These are phyloP conservation scores for Mortierella sp. DNA, from an alignment of 371 early-diverging fungal genomes.

Conservation along the genomic window DNA sequence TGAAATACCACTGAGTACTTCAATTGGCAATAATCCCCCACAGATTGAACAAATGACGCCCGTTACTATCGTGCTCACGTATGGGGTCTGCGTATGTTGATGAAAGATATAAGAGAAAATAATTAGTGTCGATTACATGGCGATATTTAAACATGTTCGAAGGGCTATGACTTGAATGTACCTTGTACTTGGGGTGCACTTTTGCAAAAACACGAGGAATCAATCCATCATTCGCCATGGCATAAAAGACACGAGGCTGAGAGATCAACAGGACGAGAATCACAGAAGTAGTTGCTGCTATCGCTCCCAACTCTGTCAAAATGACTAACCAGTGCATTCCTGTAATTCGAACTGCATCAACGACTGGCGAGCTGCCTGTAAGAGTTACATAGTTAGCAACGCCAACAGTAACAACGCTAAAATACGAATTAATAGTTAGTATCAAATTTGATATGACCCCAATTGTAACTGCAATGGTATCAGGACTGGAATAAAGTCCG, in stretches of 20 bases:
- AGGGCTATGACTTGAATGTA: not conserved
- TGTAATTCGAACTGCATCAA: constrained; percentile 70
- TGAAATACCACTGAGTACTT: constrained; percentile 87
- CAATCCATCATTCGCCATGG: constrained; percentile 91
- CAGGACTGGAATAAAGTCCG: not conserved
- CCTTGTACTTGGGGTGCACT: constrained; percentile 64
- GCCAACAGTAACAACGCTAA: constrained; percentile 83
- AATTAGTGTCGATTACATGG: not conserved
- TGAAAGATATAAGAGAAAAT: constrained; percentile 58
- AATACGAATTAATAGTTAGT: not conserved
- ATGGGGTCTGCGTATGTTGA: constrained; percentile 78
- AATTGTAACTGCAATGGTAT: too few species aligned
- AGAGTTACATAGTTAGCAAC: constrained; percentile 72
- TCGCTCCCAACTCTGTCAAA: constrained; percentile 80
- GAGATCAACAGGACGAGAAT: constrained; percentile 80
- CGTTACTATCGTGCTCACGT: constrained; percentile 75
- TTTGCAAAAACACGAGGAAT: constrained; percentile 80
- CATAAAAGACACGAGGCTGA: constrained; percentile 91
- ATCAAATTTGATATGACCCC: not conserved
- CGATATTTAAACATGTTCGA: not conserved
- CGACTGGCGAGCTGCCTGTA: constrained; percentile 71
- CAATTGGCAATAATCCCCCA: constrained; percentile 85
- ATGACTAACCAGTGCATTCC: constrained; percentile 77
- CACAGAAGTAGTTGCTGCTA: constrained; percentile 85
- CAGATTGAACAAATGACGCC: constrained; percentile 80